A percentile compares a stretch with the other conserved stretches of the same genome.
Conservation (phyloP, 768 basidiomycete genomes). For the Trametes cinnabarina region DNA sequence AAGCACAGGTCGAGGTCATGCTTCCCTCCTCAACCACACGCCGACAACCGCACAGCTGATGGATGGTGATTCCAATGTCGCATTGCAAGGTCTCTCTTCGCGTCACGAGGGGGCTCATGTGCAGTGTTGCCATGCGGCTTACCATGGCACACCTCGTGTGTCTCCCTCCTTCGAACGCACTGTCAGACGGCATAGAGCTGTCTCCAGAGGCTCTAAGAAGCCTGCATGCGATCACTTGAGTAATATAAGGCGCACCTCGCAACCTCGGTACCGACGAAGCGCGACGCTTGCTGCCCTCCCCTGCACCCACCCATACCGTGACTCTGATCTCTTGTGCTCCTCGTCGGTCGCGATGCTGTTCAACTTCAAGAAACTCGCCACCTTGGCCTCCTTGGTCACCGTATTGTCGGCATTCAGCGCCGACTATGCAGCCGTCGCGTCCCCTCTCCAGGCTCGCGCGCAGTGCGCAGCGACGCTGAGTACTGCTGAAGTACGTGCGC, state of each 20-base stretch:
- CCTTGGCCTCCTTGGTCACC: neutral
- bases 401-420: neutral
- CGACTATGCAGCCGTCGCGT: neutral
- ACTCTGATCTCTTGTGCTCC: neutral
- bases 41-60: neutral
- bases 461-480: conserved; percentile 7
- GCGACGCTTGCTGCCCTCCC: neutral
- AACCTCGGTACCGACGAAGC: neutral
- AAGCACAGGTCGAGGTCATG: no score
- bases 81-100: neutral
- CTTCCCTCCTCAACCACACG: no score
- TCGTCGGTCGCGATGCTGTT: neutral
- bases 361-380: conserved; percentile 3
- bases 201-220: neutral
- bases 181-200: no score
- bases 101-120: neutral
- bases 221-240: neutral
- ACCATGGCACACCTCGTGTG: neutral
- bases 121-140: neutral
- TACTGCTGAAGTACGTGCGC: neutral
- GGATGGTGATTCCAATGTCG: neutral
- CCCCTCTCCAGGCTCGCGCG: neutral
- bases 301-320: neutral
- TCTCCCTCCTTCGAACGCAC: neutral
- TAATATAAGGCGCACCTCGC: neutral